Percentiles rank a stretch among this genome's conserved stretches.
Conservation (phyloP, 2,329 filamentous ascomycete genomes). For the Nemania bipapillata region DNA sequence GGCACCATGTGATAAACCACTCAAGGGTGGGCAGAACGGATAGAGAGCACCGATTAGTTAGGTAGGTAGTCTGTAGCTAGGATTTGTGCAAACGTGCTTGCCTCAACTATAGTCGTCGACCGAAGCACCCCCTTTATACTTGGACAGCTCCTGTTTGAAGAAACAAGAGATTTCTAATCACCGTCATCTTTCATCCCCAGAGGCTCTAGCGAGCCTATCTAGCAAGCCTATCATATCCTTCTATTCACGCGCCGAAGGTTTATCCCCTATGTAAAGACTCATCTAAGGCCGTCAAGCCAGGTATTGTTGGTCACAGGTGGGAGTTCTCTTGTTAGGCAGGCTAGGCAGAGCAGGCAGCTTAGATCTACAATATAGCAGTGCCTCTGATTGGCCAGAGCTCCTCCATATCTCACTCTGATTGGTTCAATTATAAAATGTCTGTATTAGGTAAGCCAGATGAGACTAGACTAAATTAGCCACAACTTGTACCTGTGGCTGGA, state of each 20-base stretch:
- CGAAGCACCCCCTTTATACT: too few relatives aligned
- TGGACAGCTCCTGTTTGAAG: too few relatives aligned
- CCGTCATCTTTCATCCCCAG: background rate
- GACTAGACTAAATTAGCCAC: background rate
- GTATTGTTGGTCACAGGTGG: background rate
- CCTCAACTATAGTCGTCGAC: too few relatives aligned
- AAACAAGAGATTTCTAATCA: background rate
- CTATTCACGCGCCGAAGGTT: background rate
- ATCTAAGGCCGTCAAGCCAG: background rate
- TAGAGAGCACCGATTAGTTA: background rate
- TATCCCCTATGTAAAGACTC: background rate
- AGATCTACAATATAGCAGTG: background rate
- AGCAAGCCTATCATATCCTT: background rate
- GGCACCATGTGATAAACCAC: background rate
- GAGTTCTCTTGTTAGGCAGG: background rate
- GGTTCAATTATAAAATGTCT: background rate
- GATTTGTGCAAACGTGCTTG: too few relatives aligned
- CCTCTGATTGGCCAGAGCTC: constrained; percentile 12
- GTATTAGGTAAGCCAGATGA: background rate
- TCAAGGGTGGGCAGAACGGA: background rate
- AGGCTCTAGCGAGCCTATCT: background rate
- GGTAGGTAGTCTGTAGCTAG: too few relatives aligned
- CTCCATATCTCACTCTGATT: constrained; percentile 1
- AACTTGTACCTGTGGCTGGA: background rate
- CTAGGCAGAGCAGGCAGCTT: constrained; percentile 15